Conservation (phyloP, 202 grass and related monocot genomes). For the Miscanthus sacchariflorus region DNA sequence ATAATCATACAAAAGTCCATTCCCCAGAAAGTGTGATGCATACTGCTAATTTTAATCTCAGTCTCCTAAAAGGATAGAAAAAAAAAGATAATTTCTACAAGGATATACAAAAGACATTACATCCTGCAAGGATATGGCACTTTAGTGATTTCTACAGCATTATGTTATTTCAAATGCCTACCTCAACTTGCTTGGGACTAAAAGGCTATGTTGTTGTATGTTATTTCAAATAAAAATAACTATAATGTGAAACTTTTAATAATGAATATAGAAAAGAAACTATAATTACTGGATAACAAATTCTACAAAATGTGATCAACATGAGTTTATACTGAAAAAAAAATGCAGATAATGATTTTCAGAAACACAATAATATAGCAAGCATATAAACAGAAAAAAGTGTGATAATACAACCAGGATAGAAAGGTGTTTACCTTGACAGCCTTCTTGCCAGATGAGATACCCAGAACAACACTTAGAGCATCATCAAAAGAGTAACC, state of each 20-base stretch:
- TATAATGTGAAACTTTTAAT: not conserved
- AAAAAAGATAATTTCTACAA: not conserved
- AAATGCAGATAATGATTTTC: constrained; percentile 18
- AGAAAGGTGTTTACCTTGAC: constrained; percentile 68
- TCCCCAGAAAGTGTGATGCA: not conserved
- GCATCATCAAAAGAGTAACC: constrained; percentile 93
- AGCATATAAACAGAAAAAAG: not conserved
- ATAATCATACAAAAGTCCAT: not conserved
- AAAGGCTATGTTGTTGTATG: too few species aligned
- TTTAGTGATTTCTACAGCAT: not conserved
- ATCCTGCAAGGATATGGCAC: not conserved
- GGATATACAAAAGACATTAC: not conserved
- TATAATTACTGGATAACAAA: constrained; percentile 4
- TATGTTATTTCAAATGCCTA: not conserved
- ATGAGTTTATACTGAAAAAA: not conserved
- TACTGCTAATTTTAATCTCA: not conserved
- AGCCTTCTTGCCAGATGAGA: constrained; percentile 73
- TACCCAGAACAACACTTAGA: constrained; percentile 67
- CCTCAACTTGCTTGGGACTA: too few species aligned
- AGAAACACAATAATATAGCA: not conserved
- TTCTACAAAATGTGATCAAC: constrained; percentile 15
- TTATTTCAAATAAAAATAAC: not conserved
- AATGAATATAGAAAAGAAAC: not conserved
- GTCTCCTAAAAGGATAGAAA: not conserved
- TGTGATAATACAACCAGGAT: not conserved